Conservation (phyloP, 1,284 basidiomycete species). For the Gymnopus androsaceus region DNA sequence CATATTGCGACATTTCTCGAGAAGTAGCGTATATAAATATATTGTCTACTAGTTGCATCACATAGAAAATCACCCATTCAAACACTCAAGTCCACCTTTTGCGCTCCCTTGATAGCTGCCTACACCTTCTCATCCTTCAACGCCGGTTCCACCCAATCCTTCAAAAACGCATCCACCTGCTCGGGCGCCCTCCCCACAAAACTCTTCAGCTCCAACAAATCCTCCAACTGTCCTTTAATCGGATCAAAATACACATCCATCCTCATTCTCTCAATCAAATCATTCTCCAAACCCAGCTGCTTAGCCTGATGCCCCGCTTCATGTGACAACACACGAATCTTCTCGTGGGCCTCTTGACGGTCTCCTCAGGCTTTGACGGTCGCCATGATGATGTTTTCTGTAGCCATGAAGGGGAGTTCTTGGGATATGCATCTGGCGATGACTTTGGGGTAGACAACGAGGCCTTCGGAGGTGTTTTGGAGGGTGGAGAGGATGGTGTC, state of each 20-base stretch:
- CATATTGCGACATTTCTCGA: too few relatives aligned
- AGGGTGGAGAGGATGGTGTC: conserved; percentile 95
- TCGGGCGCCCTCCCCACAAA: conserved; percentile 92
- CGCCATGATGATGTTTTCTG: conserved; percentile 99
- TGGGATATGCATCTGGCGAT: conserved; percentile 90
- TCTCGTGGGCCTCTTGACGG: conserved; percentile 95
- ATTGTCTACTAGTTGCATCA: too few relatives aligned
- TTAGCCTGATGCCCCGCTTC: conserved; percentile 95
- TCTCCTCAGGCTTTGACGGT: conserved; percentile 95
- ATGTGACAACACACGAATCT: conserved; percentile 94
- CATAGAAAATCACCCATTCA: neutral
- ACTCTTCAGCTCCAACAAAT: conserved; percentile 76
- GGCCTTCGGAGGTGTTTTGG: conserved; percentile 95
- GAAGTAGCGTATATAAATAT: too few relatives aligned
- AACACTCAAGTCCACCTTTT: conserved; percentile 54
- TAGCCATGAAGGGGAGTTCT: conserved; percentile 99
- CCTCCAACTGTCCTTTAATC: conserved; percentile 68
- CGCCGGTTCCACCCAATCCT: conserved; percentile 89
- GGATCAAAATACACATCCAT: conserved; percentile 60
- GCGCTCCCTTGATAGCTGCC: conserved; percentile 52
- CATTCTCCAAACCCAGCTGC: conserved; percentile 92
- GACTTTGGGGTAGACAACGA: conserved; percentile 97
- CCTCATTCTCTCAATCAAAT: conserved; percentile 88
- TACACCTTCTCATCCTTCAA: conserved; percentile 68
- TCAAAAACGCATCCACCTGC: conserved; percentile 89